Evolutionary conservation across 176 grass and related monocot genomes (phyloP).

Genomic region (Areca catechu): DNA sequence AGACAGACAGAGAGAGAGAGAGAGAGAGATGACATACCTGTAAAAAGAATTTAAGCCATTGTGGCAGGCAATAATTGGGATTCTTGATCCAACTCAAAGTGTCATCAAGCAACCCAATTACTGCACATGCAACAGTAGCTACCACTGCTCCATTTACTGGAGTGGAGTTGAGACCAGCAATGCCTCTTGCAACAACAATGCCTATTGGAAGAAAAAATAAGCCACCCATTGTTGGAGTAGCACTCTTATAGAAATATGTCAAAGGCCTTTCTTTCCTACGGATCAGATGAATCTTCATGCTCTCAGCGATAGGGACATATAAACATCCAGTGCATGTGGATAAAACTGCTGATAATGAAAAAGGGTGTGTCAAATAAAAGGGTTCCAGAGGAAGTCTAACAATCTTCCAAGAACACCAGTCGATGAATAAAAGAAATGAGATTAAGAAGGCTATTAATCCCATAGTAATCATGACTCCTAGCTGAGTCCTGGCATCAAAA

Average conservation of each 20-base stretch:
- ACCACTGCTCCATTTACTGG: constrained; percentile 52
- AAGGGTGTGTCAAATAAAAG: constrained; percentile 77
- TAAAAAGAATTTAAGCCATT: constrained; percentile 50
- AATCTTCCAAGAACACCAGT: constrained; percentile 97
- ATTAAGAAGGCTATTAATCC: constrained; percentile 55
- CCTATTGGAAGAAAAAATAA: constrained; percentile 81
- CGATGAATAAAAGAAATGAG: constrained; percentile 66
- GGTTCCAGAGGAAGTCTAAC: constrained; percentile 78
- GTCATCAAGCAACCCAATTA: constrained; percentile 83
- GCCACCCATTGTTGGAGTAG: constrained; percentile 79
- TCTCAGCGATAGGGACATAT: constrained; percentile 68
- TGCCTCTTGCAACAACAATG: constrained; percentile 53
- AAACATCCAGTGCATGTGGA: constrained; percentile 72
- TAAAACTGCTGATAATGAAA: constrained; percentile 65
- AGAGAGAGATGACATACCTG: constrained; percentile 37
- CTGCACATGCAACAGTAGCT: constrained; percentile 59
- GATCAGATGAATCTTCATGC: constrained; percentile 63
- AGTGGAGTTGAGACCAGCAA: constrained; percentile 39
- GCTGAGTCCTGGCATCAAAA: constrained; percentile 57
- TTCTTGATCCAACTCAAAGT: constrained; percentile 28
- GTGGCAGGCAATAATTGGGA: constrained; percentile 35
- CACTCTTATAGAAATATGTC: constrained; percentile 47
- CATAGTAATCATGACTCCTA: constrained; percentile 67
- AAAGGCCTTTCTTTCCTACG: constrained; percentile 44
- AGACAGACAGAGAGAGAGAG: not conserved